phyloP scores from a whole-genome alignment of 257 asterid genomes.

The Solanum clarkiae region DNA sequence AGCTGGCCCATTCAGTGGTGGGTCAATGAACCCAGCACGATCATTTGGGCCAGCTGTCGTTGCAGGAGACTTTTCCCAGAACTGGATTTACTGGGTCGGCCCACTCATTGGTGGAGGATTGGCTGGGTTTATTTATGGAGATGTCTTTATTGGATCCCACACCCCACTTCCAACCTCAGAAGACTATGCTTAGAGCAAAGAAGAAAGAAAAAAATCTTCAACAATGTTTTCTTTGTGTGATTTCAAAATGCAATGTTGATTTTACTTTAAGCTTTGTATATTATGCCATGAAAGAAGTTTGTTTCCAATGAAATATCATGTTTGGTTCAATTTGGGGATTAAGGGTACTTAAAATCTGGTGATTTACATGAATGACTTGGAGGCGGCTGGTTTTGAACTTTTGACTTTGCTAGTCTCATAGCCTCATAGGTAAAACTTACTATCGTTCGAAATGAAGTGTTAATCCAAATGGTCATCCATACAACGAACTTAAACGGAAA shows the following conservation, averaged over 20 bases:
- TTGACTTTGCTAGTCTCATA: fast-evolving
- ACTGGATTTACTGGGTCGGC: conserved; percentile 70
- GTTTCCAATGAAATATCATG: neutral
- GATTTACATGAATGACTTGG: too few species aligned
- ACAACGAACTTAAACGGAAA: neutral
- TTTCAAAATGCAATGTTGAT: neutral
- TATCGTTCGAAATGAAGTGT: neutral
- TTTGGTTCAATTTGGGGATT: neutral
- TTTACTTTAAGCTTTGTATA: neutral
- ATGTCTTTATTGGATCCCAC: conserved; percentile 34
- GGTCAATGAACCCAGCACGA: conserved; percentile 81
- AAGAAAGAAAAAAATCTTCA: neutral
- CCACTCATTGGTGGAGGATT: conserved; percentile 74
- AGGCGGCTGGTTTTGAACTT: neutral
- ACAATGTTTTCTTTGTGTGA: neutral
- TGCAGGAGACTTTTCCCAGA: conserved; percentile 32
- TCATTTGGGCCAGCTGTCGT: conserved; percentile 72
- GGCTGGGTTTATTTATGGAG: conserved; percentile 59
- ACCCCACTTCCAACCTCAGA: conserved; percentile 24
- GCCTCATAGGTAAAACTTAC: fast-evolving
- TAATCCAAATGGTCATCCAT: neutral
- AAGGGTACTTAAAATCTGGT: neutral
- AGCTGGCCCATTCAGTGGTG: conserved; percentile 75
- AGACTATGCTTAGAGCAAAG: conserved; percentile 13
- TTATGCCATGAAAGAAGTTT: neutral